Percentiles rank a stretch among this genome's conserved stretches.
phyloP scores from a whole-genome alignment of 2,329 filamentous ascomycete species.

The Verticillium longisporum region DNA sequence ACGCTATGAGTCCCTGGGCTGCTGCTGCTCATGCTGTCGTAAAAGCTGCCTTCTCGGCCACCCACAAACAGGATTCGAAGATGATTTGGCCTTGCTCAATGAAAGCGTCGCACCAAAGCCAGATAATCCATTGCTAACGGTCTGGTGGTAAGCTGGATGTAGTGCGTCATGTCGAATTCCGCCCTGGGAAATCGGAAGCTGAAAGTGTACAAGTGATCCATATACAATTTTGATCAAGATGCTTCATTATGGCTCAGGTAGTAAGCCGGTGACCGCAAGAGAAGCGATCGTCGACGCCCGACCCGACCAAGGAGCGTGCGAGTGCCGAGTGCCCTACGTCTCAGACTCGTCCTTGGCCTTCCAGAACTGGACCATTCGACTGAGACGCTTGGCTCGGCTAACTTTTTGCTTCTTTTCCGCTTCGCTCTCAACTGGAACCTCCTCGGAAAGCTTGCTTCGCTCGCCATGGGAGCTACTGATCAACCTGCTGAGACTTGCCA shows the following conservation, averaged over 20 bases:
- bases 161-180: background rate
- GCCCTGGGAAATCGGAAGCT: background rate
- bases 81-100: background rate
- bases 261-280: background rate
- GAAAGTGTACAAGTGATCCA: conserved; percentile 1
- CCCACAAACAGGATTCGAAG: background rate
- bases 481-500: conserved; percentile 69
- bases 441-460: conserved; percentile 66
- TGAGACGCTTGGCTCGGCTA: conserved; percentile 63
- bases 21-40: conserved; percentile 30
- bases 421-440: conserved; percentile 52
- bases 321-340: background rate
- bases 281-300: background rate
- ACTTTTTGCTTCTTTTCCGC: conserved; percentile 47
- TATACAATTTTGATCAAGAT: background rate
- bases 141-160: background rate
- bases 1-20: conserved; percentile 11
- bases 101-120: background rate
- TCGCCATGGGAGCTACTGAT: conserved; percentile 71
- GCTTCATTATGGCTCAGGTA: background rate
- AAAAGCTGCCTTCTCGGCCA: conserved; percentile 19
- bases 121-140: background rate
- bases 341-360: conserved; percentile 48
- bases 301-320: background rate
- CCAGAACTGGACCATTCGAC: conserved; percentile 76